Evolutionary conservation across 345 rosid species (phyloP).

Genomic region (Erodium maritimum): DNA sequence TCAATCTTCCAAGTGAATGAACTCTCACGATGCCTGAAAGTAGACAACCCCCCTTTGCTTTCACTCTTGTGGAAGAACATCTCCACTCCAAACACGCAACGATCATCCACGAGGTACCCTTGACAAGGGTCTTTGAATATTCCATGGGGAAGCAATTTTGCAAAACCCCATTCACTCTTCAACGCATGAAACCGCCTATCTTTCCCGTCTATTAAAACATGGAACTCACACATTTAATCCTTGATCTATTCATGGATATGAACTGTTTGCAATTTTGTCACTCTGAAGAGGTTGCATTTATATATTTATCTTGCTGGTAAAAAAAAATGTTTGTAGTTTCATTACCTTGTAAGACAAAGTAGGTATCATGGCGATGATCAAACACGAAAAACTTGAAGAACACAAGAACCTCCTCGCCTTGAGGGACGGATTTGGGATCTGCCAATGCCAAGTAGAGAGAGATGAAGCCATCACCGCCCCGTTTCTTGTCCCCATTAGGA

Average conservation of each 20-base stretch:
- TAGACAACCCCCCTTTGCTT: no score
- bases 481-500: not conserved
- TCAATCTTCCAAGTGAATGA: no score
- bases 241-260: no score
- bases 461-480: not conserved
- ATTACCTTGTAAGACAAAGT: no score
- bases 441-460: not conserved
- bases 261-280: no score
- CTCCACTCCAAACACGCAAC: constrained; percentile 8
- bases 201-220: not conserved
- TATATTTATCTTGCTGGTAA: no score
- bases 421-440: not conserved
- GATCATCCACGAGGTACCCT: constrained; percentile 7
- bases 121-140: constrained; percentile 5
- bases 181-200: not conserved
- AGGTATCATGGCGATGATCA: not conserved
- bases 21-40: no score
- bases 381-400: not conserved
- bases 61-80: constrained; percentile 1
- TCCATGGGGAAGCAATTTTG: not conserved
- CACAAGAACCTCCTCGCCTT: not conserved
- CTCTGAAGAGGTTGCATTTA: no score
- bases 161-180: not conserved
- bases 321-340: no score
- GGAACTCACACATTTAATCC: no score